Evolutionary conservation across 306 rosid genomes (phyloP), one percentile per base, ranked within the genome.

Genomic region (Sindora glabra): DNA sequence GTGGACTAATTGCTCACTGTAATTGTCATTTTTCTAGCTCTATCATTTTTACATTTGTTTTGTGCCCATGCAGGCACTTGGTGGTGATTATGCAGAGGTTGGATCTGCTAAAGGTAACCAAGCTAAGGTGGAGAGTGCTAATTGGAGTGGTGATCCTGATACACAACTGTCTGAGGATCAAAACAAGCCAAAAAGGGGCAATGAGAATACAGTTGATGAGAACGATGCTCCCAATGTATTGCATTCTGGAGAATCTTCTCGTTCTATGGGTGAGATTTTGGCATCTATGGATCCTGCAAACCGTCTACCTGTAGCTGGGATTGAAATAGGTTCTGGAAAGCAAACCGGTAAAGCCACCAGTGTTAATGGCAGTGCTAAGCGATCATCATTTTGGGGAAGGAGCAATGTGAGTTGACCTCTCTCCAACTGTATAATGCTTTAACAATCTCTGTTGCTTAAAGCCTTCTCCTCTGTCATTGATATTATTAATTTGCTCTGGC

Each of bases 331-430:
- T 73, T 64, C 72, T 46, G 90, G 67, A 38, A 94, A 84, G 86
- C 79, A 77, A 69, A 58, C 68, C 38, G 69, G 79, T 65, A 94
- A 89, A 89, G 79, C 74, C 53, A 61, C 78, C 39, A 79, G 88
- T 15, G 51, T 76, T 23, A 79, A 74, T 63, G 68, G 70, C 67
- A 89, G 58, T 64, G 60, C 87, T 41, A 94, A 82, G 71, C 90
- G 90, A 47, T 74, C 96, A 32, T 52, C 94, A 53, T 89, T 94
- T 67, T 94, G 99, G 99, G 99, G 99, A 84, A 86, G 97, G 76
- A 82, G 73, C 86, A 89, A 78, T 62, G 99, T 94, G 64, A 89
- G 99, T 83, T 61, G 51, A 62, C 64, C 64, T n/a, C n/a, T n/a
- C n/a, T n/a, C n/a, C n/a, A n/a, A n/a, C n/a, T n/a, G n/a, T n/a